Percentiles rank a stretch among this genome's conserved stretches.
phyloP scores from a whole-genome alignment of 176 grass and related monocot species.

The Eleusine coracana region DNA sequence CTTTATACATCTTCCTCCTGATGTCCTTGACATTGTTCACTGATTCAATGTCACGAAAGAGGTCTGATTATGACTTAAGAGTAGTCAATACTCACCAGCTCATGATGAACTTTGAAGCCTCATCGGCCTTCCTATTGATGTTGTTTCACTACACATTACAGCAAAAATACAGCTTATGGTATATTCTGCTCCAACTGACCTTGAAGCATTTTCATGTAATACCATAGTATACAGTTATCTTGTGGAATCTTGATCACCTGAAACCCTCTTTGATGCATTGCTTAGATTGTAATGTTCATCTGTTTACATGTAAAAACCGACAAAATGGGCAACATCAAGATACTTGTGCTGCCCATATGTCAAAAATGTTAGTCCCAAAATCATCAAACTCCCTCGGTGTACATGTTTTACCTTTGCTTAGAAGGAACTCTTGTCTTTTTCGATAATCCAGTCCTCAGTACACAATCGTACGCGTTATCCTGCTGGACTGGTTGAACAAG shows the following conservation, averaged over 20 bases:
- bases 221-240: not conserved
- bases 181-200: not conserved
- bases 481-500: not conserved
- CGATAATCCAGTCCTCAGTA: not conserved
- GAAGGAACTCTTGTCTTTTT: not conserved
- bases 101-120: constrained; percentile 13
- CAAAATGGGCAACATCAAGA: not conserved
- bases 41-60: not conserved
- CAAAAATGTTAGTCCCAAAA: too few relatives aligned
- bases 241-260: not conserved
- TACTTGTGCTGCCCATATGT: too few relatives aligned
- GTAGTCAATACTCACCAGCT: not conserved
- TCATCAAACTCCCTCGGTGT: too few relatives aligned
- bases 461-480: not conserved
- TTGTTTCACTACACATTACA: not conserved
- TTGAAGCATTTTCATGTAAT: constrained; percentile 10
- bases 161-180: not conserved
- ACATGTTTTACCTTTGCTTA: constrained; percentile 19
- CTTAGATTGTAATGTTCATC: not conserved
- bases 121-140: not conserved
- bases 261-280: not conserved
- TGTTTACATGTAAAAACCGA: not conserved
- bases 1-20: too few relatives aligned
- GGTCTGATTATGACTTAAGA: not conserved
- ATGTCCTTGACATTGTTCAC: constrained; percentile 2